A percentile compares a stretch with the other conserved stretches of the same genome.
These are phyloP conservation scores for Aspergillus pseudotamarii DNA, from an alignment of 2,329 filamentous ascomycete species.

Conservation along the genomic window DNA sequence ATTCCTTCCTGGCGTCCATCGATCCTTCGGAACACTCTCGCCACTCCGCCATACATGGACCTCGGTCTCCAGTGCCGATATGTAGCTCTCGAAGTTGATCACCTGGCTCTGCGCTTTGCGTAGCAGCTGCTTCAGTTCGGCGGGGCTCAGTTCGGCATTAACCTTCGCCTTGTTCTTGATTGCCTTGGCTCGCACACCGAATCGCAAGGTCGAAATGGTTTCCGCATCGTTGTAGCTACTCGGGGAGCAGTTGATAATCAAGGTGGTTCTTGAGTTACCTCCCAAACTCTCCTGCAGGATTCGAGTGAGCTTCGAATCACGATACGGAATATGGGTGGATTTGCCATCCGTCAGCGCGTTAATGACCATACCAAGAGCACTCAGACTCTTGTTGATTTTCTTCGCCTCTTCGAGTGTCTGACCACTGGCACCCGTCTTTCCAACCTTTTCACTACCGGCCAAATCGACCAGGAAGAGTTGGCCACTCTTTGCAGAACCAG, in stretches of 20 bases:
- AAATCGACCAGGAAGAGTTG: constrained; percentile 97
- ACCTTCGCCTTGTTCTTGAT: constrained; percentile 99
- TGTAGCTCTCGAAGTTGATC: constrained; percentile 84
- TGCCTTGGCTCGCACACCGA: constrained; percentile 93
- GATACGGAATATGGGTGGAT: constrained; percentile 93
- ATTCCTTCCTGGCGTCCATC: constrained; percentile 71
- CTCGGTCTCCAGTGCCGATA: constrained; percentile 80
- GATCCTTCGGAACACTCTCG: constrained; percentile 84
- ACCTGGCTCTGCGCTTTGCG: constrained; percentile 91
- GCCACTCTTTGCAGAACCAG: constrained; percentile 91
- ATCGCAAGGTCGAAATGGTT: constrained; percentile 87
- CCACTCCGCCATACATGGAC: constrained; percentile 85
- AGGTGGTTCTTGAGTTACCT: constrained; percentile 95
- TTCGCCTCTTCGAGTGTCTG: constrained; percentile 98
- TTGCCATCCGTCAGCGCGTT: constrained; percentile 95
- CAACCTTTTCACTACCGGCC: constrained; percentile 97
- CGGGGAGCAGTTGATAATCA: constrained; percentile 99
- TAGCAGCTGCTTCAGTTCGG: constrained; percentile 89
- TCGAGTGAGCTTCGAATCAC: constrained; percentile 96
- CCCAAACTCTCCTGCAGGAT: constrained; percentile 96
- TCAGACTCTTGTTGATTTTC: constrained; percentile 99
- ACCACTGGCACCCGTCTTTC: constrained; percentile 95
- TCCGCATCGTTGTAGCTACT: constrained; percentile 98
- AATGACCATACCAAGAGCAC: constrained; percentile 98
- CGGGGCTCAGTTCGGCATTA: constrained; percentile 94